These are phyloP conservation scores for Lentinula novae-zelandiae DNA, from an alignment of 1,284 basidiomycete genomes.

Conservation along the genomic window DNA sequence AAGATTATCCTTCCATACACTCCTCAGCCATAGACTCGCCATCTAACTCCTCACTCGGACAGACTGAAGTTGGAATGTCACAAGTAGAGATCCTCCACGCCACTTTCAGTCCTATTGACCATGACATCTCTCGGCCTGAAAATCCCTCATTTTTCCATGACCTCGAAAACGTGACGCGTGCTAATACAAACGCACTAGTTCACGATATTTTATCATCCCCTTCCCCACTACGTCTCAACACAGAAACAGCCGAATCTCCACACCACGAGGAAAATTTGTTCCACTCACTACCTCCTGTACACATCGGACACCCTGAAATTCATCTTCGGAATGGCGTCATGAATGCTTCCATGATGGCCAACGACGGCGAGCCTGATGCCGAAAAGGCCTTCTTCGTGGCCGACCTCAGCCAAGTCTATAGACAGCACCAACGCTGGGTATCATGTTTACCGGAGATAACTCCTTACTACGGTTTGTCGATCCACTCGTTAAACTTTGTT, in stretches of 20 bases:
- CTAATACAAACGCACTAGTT: neutral
- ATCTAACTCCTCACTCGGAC: slow-evolving; percentile 6
- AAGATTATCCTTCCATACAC: slow-evolving; percentile 12
- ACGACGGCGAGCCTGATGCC: slow-evolving; percentile 60
- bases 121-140: slow-evolving; percentile 22
- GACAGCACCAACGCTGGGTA: slow-evolving; percentile 85
- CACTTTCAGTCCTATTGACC: slow-evolving; percentile 45
- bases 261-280: slow-evolving; percentile 27
- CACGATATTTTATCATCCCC: slow-evolving; percentile 41
- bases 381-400: slow-evolving; percentile 97
- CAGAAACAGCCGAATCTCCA: neutral
- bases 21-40: slow-evolving; percentile 21
- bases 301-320: slow-evolving; percentile 59
- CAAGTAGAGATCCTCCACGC: slow-evolving; percentile 51
- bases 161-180: neutral
- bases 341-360: slow-evolving; percentile 45
- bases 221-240: slow-evolving; percentile 59
- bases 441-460: slow-evolving; percentile 79
- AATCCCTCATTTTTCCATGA: neutral
- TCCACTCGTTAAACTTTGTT: slow-evolving; percentile 15
- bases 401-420: slow-evolving; percentile 87
- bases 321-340: neutral
- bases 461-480: slow-evolving; percentile 81
- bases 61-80: slow-evolving; percentile 43
- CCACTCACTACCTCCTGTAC: slow-evolving; percentile 61